These are phyloP conservation scores for Metschnikowia kunwiensis DNA, from an alignment of 805 yeast genomes.

Conservation along the genomic window DNA sequence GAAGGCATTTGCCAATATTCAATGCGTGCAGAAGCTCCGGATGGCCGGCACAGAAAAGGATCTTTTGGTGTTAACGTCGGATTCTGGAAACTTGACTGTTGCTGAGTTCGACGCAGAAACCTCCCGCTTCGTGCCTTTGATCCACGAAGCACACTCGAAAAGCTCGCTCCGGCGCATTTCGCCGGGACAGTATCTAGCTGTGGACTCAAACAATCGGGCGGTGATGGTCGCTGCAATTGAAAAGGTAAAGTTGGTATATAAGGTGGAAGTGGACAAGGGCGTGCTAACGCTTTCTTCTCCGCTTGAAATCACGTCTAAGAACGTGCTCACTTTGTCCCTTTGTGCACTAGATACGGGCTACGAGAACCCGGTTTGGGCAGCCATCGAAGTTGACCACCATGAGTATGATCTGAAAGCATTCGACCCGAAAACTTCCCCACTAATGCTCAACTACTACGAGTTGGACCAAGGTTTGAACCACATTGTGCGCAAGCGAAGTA, in stretches of 20 bases:
- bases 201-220: slow-evolving; percentile 73
- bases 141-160: slow-evolving; percentile 68
- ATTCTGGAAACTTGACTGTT: slow-evolving; percentile 68
- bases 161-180: slow-evolving; percentile 70
- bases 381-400: slow-evolving; percentile 62
- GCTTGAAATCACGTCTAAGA: slow-evolving; percentile 57
- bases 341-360: slow-evolving; percentile 69
- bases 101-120: slow-evolving; percentile 42
- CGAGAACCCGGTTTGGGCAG: slow-evolving; percentile 83
- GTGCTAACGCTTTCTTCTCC: slow-evolving; percentile 63
- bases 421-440: slow-evolving; percentile 14
- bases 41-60: slow-evolving; percentile 55
- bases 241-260: slow-evolving; percentile 66
- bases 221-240: slow-evolving; percentile 70
- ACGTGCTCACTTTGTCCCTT: slow-evolving; percentile 49
- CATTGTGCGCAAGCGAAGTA: slow-evolving; percentile 45
- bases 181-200: slow-evolving; percentile 70
- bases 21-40: slow-evolving; percentile 50
- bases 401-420: slow-evolving; percentile 23
- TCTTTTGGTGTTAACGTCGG: slow-evolving; percentile 65
- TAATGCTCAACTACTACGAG: slow-evolving; percentile 63
- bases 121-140: slow-evolving; percentile 42
- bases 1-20: slow-evolving; percentile 56
- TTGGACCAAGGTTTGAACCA: slow-evolving; percentile 84
- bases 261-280: slow-evolving; percentile 47